Conservation (phyloP, 768 basidiomycete species). For the Brasilioporus rufonigricans region DNA sequence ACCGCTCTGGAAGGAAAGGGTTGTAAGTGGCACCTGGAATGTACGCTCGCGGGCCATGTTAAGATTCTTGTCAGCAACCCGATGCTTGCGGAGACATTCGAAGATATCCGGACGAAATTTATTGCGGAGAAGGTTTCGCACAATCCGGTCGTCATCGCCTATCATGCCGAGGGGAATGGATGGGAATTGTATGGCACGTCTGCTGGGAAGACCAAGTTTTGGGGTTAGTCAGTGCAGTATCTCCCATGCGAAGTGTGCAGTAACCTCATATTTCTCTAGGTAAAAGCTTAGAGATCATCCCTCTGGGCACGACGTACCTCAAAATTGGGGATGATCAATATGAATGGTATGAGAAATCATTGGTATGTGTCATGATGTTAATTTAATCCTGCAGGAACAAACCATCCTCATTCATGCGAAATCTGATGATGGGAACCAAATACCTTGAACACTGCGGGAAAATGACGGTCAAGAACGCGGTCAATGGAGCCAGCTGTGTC, state of each 20-base stretch:
- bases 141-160: slow-evolving; percentile 80
- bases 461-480: slow-evolving; percentile 68
- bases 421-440: slow-evolving; percentile 87
- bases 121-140: slow-evolving; percentile 88
- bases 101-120: slow-evolving; percentile 77
- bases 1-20: slow-evolving; percentile 81
- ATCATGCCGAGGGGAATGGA: slow-evolving; percentile 74
- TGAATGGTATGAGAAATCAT: slow-evolving; percentile 53
- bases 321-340: slow-evolving; percentile 66
- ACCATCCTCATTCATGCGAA: slow-evolving; percentile 86
- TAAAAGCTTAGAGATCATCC: slow-evolving; percentile 87
- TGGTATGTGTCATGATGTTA: neutral
- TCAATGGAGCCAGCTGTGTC: slow-evolving; percentile 54
- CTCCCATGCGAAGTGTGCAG: slow-evolving; percentile 7
- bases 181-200: slow-evolving; percentile 79
- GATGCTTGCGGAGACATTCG: slow-evolving; percentile 86
- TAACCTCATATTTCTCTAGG: slow-evolving; percentile 43
- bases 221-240: slow-evolving; percentile 55
- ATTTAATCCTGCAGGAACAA: slow-evolving; percentile 55
- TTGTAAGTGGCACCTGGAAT: slow-evolving; percentile 56
- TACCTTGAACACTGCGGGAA: slow-evolving; percentile 85
- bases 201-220: slow-evolving; percentile 85
- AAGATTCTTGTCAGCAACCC: slow-evolving; percentile 61
- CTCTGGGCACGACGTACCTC: slow-evolving; percentile 67
- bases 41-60: slow-evolving; percentile 2